Evolutionary conservation across 371 early-diverging fungal genomes (phyloP).

Genomic region (Mucor circinelloides): DNA sequence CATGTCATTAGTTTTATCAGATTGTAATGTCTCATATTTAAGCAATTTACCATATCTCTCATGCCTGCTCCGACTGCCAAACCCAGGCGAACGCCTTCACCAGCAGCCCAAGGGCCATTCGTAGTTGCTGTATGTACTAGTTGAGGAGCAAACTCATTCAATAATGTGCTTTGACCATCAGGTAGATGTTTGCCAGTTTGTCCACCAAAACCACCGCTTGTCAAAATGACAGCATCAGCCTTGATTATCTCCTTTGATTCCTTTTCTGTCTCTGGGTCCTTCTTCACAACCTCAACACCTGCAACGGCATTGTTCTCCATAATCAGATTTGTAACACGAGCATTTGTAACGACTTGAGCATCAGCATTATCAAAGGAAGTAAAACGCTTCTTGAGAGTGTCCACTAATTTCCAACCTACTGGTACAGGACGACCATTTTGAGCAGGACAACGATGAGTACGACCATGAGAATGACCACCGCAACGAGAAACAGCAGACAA

Average conservation of each 20-base stretch:
- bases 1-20: not conserved
- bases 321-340: slow-evolving; percentile 33
- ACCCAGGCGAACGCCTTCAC: slow-evolving; percentile 79
- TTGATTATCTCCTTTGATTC: slow-evolving; percentile 28
- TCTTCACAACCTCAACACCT: slow-evolving; percentile 15
- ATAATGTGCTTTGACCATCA: slow-evolving; percentile 29
- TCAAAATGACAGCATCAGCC: slow-evolving; percentile 33
- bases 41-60: slow-evolving; percentile 69
- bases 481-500: slow-evolving; percentile 74
- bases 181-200: slow-evolving; percentile 22
- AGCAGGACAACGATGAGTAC: slow-evolving; percentile 71
- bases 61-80: slow-evolving; percentile 63
- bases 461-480: slow-evolving; percentile 71
- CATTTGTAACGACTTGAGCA: slow-evolving; percentile 49
- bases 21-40: not conserved
- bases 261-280: slow-evolving; percentile 19
- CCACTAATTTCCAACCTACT: slow-evolving; percentile 71
- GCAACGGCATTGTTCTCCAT: slow-evolving; percentile 3
- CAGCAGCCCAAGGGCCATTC: slow-evolving; percentile 83
- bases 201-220: slow-evolving; percentile 43
- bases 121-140: slow-evolving; percentile 73
- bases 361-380: slow-evolving; percentile 16
- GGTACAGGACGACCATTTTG: slow-evolving; percentile 61
- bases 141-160: slow-evolving; percentile 64
- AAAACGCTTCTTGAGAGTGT: slow-evolving; percentile 43